These are phyloP conservation scores for Bonia amplexicaulis DNA, from an alignment of 176 grass and related monocot genomes.

Conservation along the genomic window DNA sequence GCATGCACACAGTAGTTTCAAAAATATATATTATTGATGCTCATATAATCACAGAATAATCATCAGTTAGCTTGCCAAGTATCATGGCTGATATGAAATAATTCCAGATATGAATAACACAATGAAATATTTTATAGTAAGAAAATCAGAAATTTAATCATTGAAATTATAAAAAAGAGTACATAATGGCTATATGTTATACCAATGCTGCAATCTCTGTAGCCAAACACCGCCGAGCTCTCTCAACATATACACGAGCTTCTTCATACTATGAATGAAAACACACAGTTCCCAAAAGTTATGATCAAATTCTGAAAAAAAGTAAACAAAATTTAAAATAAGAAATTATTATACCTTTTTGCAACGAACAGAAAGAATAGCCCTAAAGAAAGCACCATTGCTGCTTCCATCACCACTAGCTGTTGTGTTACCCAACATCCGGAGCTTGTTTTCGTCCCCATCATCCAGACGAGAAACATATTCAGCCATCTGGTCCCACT, in stretches of 20 bases:
- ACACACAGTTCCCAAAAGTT: background rate
- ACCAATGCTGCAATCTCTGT: constrained; percentile 96
- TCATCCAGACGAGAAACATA: constrained; percentile 93
- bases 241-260: constrained; percentile 73
- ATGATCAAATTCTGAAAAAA: constrained; percentile 20
- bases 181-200: constrained; percentile 17
- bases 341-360: constrained; percentile 49
- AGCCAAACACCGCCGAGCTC: constrained; percentile 92
- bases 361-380: constrained; percentile 87
- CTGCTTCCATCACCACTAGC: constrained; percentile 95
- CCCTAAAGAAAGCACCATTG: constrained; percentile 96
- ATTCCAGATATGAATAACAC: background rate
- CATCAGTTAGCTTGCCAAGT: background rate
- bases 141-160: background rate
- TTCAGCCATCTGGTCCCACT: constrained; percentile 97
- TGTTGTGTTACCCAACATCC: constrained; percentile 73
- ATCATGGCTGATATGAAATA: background rate
- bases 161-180: constrained; percentile 3
- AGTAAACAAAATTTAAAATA: background rate
- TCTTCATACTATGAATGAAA: constrained; percentile 77
- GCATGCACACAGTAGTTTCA: no score
- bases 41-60: background rate
- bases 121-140: background rate
- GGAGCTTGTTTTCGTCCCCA: constrained; percentile 84
- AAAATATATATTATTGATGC: background rate